Conservation (phyloP, 1,139 yeast genomes). For the Eremothecium coryli region DNA sequence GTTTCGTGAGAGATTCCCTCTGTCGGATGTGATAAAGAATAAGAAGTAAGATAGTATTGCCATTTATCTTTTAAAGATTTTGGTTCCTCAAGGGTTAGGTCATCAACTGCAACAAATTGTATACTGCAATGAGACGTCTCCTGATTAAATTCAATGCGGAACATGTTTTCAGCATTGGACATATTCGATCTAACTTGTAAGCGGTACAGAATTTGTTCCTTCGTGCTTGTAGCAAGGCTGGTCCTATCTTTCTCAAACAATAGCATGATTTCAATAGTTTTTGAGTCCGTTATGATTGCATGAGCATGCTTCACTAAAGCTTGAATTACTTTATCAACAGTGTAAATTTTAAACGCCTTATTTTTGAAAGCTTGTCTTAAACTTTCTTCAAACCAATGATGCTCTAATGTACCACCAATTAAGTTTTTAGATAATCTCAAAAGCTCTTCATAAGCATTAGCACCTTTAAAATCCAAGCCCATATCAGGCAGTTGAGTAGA, state of each 20-base stretch:
- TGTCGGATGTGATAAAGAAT: slow-evolving; percentile 91
- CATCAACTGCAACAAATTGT: slow-evolving; percentile 81
- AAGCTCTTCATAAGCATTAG: slow-evolving; percentile 70
- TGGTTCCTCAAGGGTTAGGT: slow-evolving; percentile 72
- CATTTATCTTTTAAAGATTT: slow-evolving; percentile 71
- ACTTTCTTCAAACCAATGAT: slow-evolving; percentile 92
- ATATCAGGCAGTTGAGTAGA: slow-evolving; percentile 72
- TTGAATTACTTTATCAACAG: slow-evolving; percentile 87
- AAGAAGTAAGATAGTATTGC: slow-evolving; percentile 88
- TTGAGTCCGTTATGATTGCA: slow-evolving; percentile 65
- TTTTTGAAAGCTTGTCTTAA: slow-evolving; percentile 92
- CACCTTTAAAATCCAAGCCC: slow-evolving; percentile 63
- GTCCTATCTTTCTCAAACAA: slow-evolving; percentile 76
- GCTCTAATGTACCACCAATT: slow-evolving; percentile 87
- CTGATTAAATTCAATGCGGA: slow-evolving; percentile 68
- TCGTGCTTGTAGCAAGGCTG: slow-evolving; percentile 50
- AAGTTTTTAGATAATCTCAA: slow-evolving; percentile 62
- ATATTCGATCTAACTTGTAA: slow-evolving; percentile 77
- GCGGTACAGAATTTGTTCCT: slow-evolving; percentile 83
- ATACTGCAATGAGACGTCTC: slow-evolving; percentile 48
- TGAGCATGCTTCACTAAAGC: slow-evolving; percentile 87
- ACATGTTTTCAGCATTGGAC: slow-evolving; percentile 84
- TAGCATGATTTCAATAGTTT: slow-evolving; percentile 70
- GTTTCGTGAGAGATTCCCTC: slow-evolving; percentile 89
- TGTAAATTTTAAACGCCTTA: slow-evolving; percentile 84